Evolutionary conservation across 768 basidiomycete genomes (phyloP), one percentile per base, ranked within the genome.

Genomic region (Suillus luteus): DNA sequence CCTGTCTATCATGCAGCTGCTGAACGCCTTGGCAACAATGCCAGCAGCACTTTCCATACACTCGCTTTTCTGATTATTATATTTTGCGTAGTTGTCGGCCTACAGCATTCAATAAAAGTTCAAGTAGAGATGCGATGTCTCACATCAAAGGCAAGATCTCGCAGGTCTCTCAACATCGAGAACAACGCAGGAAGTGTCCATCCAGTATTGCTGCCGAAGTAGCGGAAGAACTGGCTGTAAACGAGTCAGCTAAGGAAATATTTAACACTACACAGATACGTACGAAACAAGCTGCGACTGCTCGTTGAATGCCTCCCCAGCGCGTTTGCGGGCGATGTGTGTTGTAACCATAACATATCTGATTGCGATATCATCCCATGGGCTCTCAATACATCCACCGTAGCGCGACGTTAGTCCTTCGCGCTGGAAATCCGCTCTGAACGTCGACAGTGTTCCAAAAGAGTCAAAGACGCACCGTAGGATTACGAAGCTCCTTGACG

Each of bases 101-200:
- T 90, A 66, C 54, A 46, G 41, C 31, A 37, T 60, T 38, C 38
- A 0, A 48, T 40, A 58, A 54, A 19, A 14, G 19, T 8, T 38
- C 44, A 11, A 19, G 33, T 17, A 66, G 55, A 44, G 58, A 9
- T 61, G 27, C 24, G 6, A n/a, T 37, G 33, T 64, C 78, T 71
- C 70, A 94, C 95, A 76, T 95, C 91, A 68, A 89, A 87, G 2
- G 95, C 95, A 24, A 97, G 80, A 71, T 93, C 92, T 59, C 94
- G 81, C 49, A 96, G 78, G 75, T 96, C 94, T 59, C 88, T 80
- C 35, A 96, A 75, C 43, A 94, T 85, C 17, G 90, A 88, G 71
- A 94, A 96, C 37, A 98, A 74, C 0, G 89, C 89, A 22, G 89
- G 92, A 3, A 98, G 76, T 35, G 90, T 90, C 95, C 95, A 98